phyloP scores from a whole-genome alignment of 2,329 filamentous ascomycete genomes.

The Lasiodiplodia citricola region DNA sequence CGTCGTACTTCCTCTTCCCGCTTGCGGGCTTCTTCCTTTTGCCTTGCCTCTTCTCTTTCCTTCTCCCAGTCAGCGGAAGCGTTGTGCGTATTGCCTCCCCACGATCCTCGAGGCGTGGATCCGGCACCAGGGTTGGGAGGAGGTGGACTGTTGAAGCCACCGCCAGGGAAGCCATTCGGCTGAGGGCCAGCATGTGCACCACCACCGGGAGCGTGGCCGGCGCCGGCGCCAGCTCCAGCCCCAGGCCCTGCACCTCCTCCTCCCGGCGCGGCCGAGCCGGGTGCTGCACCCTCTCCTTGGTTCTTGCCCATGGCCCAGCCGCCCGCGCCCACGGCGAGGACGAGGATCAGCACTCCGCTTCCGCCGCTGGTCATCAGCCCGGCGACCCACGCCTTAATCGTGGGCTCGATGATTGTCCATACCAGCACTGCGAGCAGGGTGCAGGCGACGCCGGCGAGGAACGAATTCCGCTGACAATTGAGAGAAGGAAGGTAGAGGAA shows the following conservation, averaged over 20 bases:
- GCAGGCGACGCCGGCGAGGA: constrained; percentile 81
- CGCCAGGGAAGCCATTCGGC: constrained; percentile 39
- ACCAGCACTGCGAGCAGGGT: constrained; percentile 75
- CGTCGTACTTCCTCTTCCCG: constrained; percentile 23
- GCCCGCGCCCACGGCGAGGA: constrained; percentile 76
- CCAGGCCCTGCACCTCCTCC: constrained; percentile 36
- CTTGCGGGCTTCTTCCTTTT: constrained; percentile 65
- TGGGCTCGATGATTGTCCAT: constrained; percentile 75
- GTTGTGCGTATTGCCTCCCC: constrained; percentile 31
- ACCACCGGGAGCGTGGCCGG: constrained; percentile 33
- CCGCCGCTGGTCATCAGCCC: constrained; percentile 71
- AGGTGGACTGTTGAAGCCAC: constrained; percentile 29
- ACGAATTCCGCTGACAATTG: constrained; percentile 85
- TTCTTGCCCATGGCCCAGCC: constrained; percentile 79
- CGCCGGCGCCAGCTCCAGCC: constrained; percentile 35
- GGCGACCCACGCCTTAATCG: constrained; percentile 74
- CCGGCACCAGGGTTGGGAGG: constrained; percentile 30
- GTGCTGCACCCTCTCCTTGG: constrained; percentile 56
- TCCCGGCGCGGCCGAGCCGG: constrained; percentile 31
- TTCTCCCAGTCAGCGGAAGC: constrained; percentile 64
- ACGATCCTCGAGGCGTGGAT: constrained; percentile 34
- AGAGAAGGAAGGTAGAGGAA: constrained; percentile 95
- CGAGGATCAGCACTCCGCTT: constrained; percentile 72
- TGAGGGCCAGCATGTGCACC: constrained; percentile 38
- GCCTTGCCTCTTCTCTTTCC: constrained; percentile 69